These are phyloP conservation scores for Gossypium thurberi DNA, from an alignment of 345 rosid genomes.

Conservation along the genomic window DNA sequence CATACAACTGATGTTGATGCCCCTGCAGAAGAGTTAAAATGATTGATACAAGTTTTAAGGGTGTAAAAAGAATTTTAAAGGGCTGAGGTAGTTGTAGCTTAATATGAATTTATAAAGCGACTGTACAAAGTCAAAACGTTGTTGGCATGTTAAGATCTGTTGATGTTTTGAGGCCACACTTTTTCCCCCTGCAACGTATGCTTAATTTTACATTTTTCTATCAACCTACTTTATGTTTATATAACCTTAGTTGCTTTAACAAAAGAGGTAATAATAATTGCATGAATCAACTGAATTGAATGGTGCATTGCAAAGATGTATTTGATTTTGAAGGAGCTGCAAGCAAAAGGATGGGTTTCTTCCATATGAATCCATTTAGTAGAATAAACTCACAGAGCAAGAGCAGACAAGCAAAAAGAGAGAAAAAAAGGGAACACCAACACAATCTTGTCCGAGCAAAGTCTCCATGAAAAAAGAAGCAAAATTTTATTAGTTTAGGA, in stretches of 20 bases:
- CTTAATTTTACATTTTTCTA: slow-evolving; percentile 7
- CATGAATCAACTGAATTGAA: no score
- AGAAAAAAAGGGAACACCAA: fast-evolving
- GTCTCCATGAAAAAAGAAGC: background rate
- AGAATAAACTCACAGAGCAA: background rate
- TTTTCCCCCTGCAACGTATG: slow-evolving; percentile 24
- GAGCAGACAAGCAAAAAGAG: background rate
- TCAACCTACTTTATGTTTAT: background rate
- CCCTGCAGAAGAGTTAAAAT: slow-evolving; percentile 28
- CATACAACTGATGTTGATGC: slow-evolving; percentile 19
- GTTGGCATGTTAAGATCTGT: slow-evolving; percentile 49
- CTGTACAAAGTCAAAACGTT: slow-evolving; percentile 32
- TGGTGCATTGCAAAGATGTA: no score
- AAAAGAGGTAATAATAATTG: no score
- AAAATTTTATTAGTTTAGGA: background rate
- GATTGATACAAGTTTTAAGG: slow-evolving; percentile 29
- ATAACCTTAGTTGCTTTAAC: background rate
- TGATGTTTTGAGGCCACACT: slow-evolving; percentile 32
- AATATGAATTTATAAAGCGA: slow-evolving; percentile 17
- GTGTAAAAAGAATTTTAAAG: slow-evolving; percentile 39
- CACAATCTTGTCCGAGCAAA: background rate
- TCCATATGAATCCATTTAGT: background rate
- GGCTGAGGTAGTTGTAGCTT: slow-evolving; percentile 32
- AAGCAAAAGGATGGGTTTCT: no score
- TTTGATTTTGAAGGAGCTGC: no score